Conservation (phyloP, 1,284 basidiomycete genomes). For the Irpex lacteus region DNA sequence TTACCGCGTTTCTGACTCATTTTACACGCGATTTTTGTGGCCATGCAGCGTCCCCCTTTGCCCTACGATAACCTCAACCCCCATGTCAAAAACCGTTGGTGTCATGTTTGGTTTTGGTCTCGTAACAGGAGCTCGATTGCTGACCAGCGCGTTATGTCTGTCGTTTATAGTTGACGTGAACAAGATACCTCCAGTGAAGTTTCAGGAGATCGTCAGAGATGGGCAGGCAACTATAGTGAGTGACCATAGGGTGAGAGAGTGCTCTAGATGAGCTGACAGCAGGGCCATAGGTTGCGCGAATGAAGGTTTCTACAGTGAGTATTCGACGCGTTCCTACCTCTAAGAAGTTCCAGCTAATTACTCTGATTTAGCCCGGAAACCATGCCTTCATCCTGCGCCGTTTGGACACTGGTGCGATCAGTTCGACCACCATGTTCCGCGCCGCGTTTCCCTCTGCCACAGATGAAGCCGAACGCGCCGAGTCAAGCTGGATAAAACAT, state of each 20-base stretch:
- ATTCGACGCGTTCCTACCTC: constrained; percentile 8
- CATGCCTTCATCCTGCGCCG: constrained; percentile 96
- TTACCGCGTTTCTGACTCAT: constrained; percentile 8
- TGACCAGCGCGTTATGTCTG: neutral
- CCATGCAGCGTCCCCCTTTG: constrained; percentile 34
- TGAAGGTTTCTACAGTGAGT: constrained; percentile 91
- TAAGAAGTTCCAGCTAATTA: constrained; percentile 16
- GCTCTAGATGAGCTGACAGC: constrained; percentile 7
- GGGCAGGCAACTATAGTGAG: constrained; percentile 63
- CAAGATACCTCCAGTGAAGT: constrained; percentile 51
- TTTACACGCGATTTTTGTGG: constrained; percentile 14
- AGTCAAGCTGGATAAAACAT: constrained; percentile 85
- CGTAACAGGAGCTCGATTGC: constrained; percentile 5
- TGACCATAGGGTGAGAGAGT: constrained; percentile 11
- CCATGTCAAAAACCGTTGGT: constrained; percentile 37
- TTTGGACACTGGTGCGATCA: constrained; percentile 95
- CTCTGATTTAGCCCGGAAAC: constrained; percentile 49
- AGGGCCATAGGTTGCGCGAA: constrained; percentile 68
- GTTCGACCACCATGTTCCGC: constrained; percentile 96
- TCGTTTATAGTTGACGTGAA: constrained; percentile 24
- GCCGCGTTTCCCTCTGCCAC: constrained; percentile 89
- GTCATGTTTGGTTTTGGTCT: constrained; percentile 15
- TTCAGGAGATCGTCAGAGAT: constrained; percentile 69
- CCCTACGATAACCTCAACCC: constrained; percentile 39
- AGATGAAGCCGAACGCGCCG: constrained; percentile 78